Evolutionary conservation across 73 alveolate genomes (phyloP).

Genomic region (Paramecium sexaurelia): DNA sequence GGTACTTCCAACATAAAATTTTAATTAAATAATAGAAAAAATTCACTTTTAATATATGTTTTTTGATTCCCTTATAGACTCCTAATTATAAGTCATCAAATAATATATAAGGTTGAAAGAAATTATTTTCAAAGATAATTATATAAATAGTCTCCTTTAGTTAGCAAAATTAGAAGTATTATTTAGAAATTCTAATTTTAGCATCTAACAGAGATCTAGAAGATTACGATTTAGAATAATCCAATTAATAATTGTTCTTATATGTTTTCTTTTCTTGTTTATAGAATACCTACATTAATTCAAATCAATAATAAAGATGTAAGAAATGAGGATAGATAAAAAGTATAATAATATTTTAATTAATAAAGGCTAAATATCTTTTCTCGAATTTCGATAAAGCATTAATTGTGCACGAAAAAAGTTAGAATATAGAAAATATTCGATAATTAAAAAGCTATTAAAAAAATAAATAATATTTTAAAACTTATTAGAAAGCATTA

Average conservation of each 20-base stretch:
- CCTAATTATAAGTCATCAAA: slow-evolving; percentile 77
- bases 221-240: slow-evolving; percentile 80
- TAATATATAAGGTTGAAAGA: slow-evolving; percentile 83
- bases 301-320: slow-evolving; percentile 85
- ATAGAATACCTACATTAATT: slow-evolving; percentile 90
- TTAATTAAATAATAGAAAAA: slow-evolving; percentile 84
- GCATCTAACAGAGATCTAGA: slow-evolving; percentile 77
- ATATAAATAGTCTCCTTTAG: slow-evolving; percentile 86
- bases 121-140: slow-evolving; percentile 84
- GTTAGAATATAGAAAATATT: slow-evolving; percentile 15
- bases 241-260: slow-evolving; percentile 67
- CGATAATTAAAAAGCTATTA: slow-evolving; percentile 42
- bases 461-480: slow-evolving; percentile 46
- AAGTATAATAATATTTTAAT: neutral
- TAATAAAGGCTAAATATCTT: slow-evolving; percentile 77
- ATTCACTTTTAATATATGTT: slow-evolving; percentile 87
- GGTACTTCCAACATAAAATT: slow-evolving; percentile 85
- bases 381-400: slow-evolving; percentile 91
- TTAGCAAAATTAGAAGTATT: slow-evolving; percentile 88
- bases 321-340: slow-evolving; percentile 83
- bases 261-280: slow-evolving; percentile 85
- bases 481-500: slow-evolving; percentile 38
- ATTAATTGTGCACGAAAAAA: slow-evolving; percentile 78
- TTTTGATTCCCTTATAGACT: slow-evolving; percentile 86
- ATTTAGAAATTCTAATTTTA: slow-evolving; percentile 33